These are phyloP conservation scores for Aspergillus puulaauensis DNA, from an alignment of 2,329 filamentous ascomycete genomes.

Conservation along the genomic window DNA sequence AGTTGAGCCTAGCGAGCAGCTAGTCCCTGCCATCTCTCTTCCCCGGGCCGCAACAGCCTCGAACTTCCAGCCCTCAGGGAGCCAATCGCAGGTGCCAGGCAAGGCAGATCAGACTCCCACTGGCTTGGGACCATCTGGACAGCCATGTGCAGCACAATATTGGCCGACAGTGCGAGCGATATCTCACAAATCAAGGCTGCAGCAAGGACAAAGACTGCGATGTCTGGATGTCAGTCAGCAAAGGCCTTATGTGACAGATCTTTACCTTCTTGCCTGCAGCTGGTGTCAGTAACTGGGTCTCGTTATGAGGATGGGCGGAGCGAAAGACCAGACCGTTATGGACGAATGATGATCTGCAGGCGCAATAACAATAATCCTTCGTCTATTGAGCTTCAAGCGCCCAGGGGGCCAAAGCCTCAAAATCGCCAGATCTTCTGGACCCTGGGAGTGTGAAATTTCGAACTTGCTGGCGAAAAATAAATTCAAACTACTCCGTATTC, in stretches of 20 bases:
- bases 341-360: slow-evolving; percentile 8
- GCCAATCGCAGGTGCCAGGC: slow-evolving; percentile 2
- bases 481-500: neutral
- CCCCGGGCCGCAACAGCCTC: slow-evolving; percentile 6
- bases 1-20: slow-evolving; percentile 5
- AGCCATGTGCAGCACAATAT: slow-evolving; percentile 6
- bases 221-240: neutral
- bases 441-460: neutral
- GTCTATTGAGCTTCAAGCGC: neutral
- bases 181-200: slow-evolving; percentile 2
- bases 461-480: neutral
- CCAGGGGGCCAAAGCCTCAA: neutral
- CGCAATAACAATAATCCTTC: slow-evolving; percentile 1
- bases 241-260: neutral
- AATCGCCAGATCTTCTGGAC: neutral
- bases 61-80: slow-evolving; percentile 4
- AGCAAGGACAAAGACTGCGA: neutral
- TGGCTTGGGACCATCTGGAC: neutral
- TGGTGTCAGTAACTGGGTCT: neutral
- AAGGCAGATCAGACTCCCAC: slow-evolving; percentile 2
- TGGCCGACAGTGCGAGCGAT: neutral
- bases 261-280: neutral
- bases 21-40: slow-evolving; percentile 4
- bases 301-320: neutral
- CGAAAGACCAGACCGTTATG: neutral